Conservation (phyloP, 306 rosid genomes). For the Vigna trinervia region DNA sequence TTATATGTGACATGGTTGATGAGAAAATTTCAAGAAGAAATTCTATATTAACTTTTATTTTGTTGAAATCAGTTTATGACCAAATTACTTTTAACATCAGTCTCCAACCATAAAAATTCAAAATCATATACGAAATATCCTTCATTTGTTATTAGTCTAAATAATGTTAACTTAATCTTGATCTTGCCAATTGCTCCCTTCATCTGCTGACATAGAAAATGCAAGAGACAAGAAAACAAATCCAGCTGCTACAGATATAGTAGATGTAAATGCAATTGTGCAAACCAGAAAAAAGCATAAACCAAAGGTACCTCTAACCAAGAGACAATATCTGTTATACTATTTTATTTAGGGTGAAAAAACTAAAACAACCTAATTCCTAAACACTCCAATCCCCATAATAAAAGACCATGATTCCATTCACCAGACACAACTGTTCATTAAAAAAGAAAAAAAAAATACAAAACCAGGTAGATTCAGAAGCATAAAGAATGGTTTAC, state of each 20-base stretch:
- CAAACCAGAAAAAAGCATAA: background rate
- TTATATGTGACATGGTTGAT: too few relatives aligned
- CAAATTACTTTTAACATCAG: too few relatives aligned
- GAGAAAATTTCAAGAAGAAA: too few relatives aligned
- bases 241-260: background rate
- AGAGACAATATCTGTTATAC: too few relatives aligned
- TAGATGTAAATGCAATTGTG: background rate
- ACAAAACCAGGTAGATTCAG: constrained; percentile 46
- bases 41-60: too few relatives aligned
- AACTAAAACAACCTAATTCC: background rate
- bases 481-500: constrained; percentile 12
- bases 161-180: too few relatives aligned
- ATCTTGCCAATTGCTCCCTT: constrained; percentile 11
- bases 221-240: background rate
- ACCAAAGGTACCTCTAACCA: background rate
- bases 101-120: too few relatives aligned
- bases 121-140: too few relatives aligned
- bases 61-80: too few relatives aligned
- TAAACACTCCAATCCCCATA: background rate
- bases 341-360: background rate
- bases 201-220: background rate
- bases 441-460: background rate
- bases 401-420: too few relatives aligned
- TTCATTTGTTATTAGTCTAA: too few relatives aligned
- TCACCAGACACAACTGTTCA: background rate